These are phyloP conservation scores for Penicillium sp. DNA, from an alignment of 2,329 filamentous ascomycete genomes.

Conservation along the genomic window DNA sequence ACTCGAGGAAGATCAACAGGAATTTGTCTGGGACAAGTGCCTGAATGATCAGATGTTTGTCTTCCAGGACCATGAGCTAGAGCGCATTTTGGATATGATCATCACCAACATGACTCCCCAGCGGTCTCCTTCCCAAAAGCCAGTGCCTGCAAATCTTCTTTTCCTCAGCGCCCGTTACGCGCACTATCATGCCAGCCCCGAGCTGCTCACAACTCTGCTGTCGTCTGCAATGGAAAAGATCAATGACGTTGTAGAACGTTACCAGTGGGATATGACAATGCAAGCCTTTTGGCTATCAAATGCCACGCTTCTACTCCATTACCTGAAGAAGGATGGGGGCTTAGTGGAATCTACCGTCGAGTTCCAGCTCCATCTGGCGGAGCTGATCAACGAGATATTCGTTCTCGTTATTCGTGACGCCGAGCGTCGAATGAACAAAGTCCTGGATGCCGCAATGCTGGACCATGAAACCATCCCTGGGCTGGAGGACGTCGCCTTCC, in stretches of 20 bases:
- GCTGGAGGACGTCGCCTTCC: constrained; percentile 91
- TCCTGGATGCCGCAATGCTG: constrained; percentile 83
- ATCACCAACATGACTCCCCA: constrained; percentile 98
- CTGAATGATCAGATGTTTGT: constrained; percentile 99
- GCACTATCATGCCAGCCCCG: constrained; percentile 84
- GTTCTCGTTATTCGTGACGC: constrained; percentile 95
- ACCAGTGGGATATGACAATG: constrained; percentile 99
- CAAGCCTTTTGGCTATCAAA: constrained; percentile 98
- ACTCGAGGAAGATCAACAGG: constrained; percentile 76
- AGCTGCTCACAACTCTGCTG: constrained; percentile 71
- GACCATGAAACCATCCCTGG: constrained; percentile 97
- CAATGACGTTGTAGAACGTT: constrained; percentile 86
- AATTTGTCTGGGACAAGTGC: constrained; percentile 92
- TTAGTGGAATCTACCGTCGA: constrained; percentile 71
- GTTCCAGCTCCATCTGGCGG: constrained; percentile 86
- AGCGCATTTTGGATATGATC: constrained; percentile 84
- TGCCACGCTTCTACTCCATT: constrained; percentile 86
- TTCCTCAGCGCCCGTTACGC: constrained; percentile 93
- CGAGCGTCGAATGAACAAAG: constrained; percentile 90
- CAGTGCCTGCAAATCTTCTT: constrained; percentile 91
- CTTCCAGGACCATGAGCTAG: constrained; percentile 88
- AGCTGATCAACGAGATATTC: constrained; percentile 96
- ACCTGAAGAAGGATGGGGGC: constrained; percentile 85
- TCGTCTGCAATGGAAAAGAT: constrained; percentile 88
- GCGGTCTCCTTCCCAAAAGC: constrained; percentile 90